These are phyloP conservation scores for Kurtzmaniella natalensis DNA, from an alignment of 1,139 yeast species.

Conservation along the genomic window DNA sequence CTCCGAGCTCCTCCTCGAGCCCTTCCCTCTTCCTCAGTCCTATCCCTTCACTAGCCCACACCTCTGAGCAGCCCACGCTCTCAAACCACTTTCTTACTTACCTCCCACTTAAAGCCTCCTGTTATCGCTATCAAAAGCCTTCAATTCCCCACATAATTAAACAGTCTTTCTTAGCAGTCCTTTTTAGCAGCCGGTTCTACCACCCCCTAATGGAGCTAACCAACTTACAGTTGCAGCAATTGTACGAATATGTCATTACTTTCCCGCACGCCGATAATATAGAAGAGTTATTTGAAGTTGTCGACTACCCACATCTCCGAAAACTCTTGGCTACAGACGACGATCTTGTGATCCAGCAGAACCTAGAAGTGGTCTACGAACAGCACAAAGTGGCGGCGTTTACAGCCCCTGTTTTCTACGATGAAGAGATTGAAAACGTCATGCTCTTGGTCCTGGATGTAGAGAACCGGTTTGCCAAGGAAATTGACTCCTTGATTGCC, in stretches of 20 bases:
- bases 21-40: too few relatives aligned
- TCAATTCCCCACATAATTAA: too few relatives aligned
- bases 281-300: slow-evolving; percentile 6
- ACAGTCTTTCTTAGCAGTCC: too few relatives aligned
- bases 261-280: slow-evolving; percentile 6
- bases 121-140: too few relatives aligned
- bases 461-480: slow-evolving; percentile 4
- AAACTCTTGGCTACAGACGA: slow-evolving; percentile 1
- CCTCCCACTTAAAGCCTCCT: too few relatives aligned
- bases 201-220: background rate
- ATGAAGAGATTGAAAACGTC: slow-evolving; percentile 4
- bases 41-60: too few relatives aligned
- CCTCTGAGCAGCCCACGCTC: too few relatives aligned
- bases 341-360: background rate
- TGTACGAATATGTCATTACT: slow-evolving; percentile 3
- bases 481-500: slow-evolving; percentile 1
- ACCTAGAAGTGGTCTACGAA: slow-evolving; percentile 6
- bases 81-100: too few relatives aligned
- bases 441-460: background rate
- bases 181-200: too few relatives aligned
- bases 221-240: background rate
- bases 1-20: too few relatives aligned
- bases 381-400: slow-evolving; percentile 4
- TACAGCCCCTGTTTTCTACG: slow-evolving; percentile 6
- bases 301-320: slow-evolving; percentile 5